Conservation (phyloP, 202 grass and related monocot species). For the Dendrocalamus latiflorus region DNA sequence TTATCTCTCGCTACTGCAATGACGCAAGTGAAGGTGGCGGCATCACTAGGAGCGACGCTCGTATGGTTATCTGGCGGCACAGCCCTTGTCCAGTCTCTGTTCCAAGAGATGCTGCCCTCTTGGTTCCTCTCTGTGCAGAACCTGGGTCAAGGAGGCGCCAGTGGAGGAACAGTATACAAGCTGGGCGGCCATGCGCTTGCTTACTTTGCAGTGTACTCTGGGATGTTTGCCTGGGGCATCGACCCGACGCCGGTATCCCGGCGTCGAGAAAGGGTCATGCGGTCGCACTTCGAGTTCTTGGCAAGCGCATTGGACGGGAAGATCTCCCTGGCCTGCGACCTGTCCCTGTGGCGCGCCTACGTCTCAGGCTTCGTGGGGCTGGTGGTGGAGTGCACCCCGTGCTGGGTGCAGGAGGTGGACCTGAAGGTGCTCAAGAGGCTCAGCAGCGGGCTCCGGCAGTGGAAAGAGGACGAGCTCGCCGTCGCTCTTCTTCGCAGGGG, state of each 20-base stretch:
- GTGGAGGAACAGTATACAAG: conserved; percentile 52
- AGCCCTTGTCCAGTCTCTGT: conserved; percentile 65
- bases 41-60: conserved; percentile 68
- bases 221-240: conserved; percentile 93
- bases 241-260: conserved; percentile 52
- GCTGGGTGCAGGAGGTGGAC: conserved; percentile 81
- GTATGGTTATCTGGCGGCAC: conserved; percentile 86
- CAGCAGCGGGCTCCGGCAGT: conserved; percentile 56
- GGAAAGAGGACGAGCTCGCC: conserved; percentile 72
- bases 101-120: conserved; percentile 93
- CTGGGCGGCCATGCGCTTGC: conserved; percentile 67
- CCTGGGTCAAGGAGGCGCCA: conserved; percentile 54
- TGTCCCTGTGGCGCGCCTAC: conserved; percentile 68
- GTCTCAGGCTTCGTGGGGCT: conserved; percentile 68
- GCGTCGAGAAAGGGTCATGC: conserved; percentile 62
- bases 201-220: conserved; percentile 64
- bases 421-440: conserved; percentile 56
- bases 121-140: conserved; percentile 72
- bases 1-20: conserved; percentile 69
- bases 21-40: conserved; percentile 66
- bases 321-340: conserved; percentile 75
- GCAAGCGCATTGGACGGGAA: conserved; percentile 76
- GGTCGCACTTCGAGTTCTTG: conserved; percentile 70
- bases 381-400: conserved; percentile 72
- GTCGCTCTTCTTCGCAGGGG: conserved; percentile 53